phyloP scores from a whole-genome alignment of 805 yeast genomes.

The Millerago galiae region DNA sequence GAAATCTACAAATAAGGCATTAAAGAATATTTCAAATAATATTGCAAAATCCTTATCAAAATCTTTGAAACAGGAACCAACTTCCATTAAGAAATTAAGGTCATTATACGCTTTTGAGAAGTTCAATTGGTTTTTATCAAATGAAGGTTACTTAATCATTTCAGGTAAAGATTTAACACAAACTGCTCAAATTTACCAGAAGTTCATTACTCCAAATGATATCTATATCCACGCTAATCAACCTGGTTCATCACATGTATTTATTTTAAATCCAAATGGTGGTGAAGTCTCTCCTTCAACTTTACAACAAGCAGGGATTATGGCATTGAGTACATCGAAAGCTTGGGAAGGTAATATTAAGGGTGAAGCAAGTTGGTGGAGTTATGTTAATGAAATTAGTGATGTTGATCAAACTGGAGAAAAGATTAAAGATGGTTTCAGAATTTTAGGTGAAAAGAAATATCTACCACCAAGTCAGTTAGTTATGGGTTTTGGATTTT shows the following conservation, averaged over 20 bases:
- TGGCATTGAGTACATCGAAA: slow-evolving; percentile 70
- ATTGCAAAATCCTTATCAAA: slow-evolving; percentile 66
- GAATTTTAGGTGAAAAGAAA: slow-evolving; percentile 45
- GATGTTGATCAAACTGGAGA: slow-evolving; percentile 61
- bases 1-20: slow-evolving; percentile 67
- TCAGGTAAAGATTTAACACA: slow-evolving; percentile 83
- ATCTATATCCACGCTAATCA: slow-evolving; percentile 66
- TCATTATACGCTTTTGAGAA: slow-evolving; percentile 89
- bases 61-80: slow-evolving; percentile 51
- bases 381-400: slow-evolving; percentile 60
- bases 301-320: slow-evolving; percentile 81
- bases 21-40: slow-evolving; percentile 75
- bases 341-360: slow-evolving; percentile 78
- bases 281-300: slow-evolving; percentile 83
- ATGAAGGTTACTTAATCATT: slow-evolving; percentile 79
- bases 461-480: slow-evolving; percentile 74
- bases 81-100: slow-evolving; percentile 51
- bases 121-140: slow-evolving; percentile 88
- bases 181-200: slow-evolving; percentile 70
- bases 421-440: slow-evolving; percentile 58
- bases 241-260: slow-evolving; percentile 67
- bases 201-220: slow-evolving; percentile 72
- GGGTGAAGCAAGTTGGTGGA: slow-evolving; percentile 76
- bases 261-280: slow-evolving; percentile 65
- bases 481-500: slow-evolving; percentile 83